Evolutionary conservation across 2,329 filamentous ascomycete genomes (phyloP).

Genomic region (Cercospora citrullina): DNA sequence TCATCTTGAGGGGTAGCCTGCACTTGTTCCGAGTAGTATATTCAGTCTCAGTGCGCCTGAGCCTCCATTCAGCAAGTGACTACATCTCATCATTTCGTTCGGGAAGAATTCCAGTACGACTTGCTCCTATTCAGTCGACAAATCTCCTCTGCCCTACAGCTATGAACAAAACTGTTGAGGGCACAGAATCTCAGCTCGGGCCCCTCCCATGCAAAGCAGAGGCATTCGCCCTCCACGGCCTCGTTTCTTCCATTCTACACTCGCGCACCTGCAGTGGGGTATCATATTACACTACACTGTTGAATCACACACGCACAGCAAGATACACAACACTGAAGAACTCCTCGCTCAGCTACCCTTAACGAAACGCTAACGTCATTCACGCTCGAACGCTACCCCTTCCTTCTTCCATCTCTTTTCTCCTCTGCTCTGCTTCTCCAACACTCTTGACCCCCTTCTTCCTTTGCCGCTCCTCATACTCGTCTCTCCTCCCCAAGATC

Average conservation of each 20-base stretch:
- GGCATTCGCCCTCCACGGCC: neutral
- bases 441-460: slow-evolving; percentile 85
- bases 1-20: neutral
- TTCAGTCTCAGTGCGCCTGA: neutral
- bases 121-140: neutral
- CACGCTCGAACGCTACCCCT: neutral
- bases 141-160: neutral
- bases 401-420: slow-evolving; percentile 15
- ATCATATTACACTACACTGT: neutral
- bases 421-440: slow-evolving; percentile 59
- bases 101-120: neutral
- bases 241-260: neutral
- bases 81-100: neutral
- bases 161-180: neutral
- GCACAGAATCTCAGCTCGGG: neutral
- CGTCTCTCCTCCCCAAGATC: slow-evolving; percentile 80
- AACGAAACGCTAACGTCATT: neutral
- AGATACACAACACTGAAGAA: neutral
- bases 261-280: neutral
- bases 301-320: neutral
- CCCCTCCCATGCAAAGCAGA: neutral
- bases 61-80: neutral
- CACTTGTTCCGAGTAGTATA: neutral
- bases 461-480: slow-evolving; percentile 89
- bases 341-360: neutral